Base-by-base conservation (phyloP, 2,329 filamentous ascomycete species). In the Neurospora crassa region DNA sequence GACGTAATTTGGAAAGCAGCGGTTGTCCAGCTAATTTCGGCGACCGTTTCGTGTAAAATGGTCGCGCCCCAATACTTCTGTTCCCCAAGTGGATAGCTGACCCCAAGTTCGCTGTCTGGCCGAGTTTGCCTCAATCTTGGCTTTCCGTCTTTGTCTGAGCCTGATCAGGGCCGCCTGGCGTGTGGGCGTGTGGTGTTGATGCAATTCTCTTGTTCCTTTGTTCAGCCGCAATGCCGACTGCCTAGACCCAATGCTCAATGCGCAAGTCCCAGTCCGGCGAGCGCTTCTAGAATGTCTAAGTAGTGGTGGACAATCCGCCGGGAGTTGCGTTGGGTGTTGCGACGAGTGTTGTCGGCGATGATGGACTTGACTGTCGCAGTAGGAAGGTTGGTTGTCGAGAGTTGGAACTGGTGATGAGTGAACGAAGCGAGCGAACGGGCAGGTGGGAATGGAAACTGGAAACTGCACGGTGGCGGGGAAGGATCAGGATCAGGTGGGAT, bases 401-500 rank as follows among this genome's bases (percentile, higher is more conserved):
- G 53, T 40, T 70, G 53, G 40, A 70, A 43, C 47, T 70, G 29
- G 3, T 29, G 29, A 5, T 29, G 29, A 29, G 4, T 29, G 68
- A 37, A 24, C 63, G 68, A 69, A 59, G 40, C 20, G 59, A 43
- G 68, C 20, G 18, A 40, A n/a, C n/a, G 34, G 37, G n/a, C n/a
- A 41, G 37, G n/a, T 40, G 37, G 40, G 37, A 40, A 41, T 37
- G 37, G 29, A 24, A 34, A 37, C 11, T 70, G 47, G 40, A 63
- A 63, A 40, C 20, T 70, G 41, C 63, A 24, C 42, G 45, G 68
- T 69, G 24, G 68, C 29, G 41, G 68, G 68, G 41, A 69, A 43
- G 41, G 41, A 69, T 45, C 68, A n/a, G 40, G 68, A 42, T 69
- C 41, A 69, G 68, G 20, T 69, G 20, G 29, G 68, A 42, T 69